Base-by-base conservation (phyloP, 805 yeast species). In the Ogataea nakhonphanomensis region DNA sequence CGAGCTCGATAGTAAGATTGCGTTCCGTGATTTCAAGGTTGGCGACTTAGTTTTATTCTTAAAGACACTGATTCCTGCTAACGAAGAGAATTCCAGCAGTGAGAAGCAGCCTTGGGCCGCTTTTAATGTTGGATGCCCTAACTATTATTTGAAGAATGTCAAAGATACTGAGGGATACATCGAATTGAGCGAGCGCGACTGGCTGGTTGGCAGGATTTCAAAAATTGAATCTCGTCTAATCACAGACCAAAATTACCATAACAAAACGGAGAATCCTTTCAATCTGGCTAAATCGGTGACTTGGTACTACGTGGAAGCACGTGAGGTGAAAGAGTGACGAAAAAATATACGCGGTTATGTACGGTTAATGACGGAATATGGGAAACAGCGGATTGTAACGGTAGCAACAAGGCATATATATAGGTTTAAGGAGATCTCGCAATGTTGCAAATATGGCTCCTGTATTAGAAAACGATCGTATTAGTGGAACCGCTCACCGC, bases 101-200 rank as follows among this genome's bases (percentile, higher is more conserved):
- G 42, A 42, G 4, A 41, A 50, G 8, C 76, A 69, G 39, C 88
- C 91, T 0, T 91, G 98, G 98, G 96, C 96, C 0, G 95, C 95
- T 1, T 91, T 91, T 66, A 90, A 93, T 49, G 73, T 85, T 41
- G 95, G 91, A 1, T 82, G 87, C 1, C 93, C 95, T 0, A 89
- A 90, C 58, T 89, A 79, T 58, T 82, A 89, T 54, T 65, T 91
- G 48, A 76, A 78, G 37, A 67, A 69, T 33, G 40, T 26, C 12
- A 44, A 25, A 41, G 22, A 31, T 1, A 30, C 30, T 12, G 40
- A 34, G n/a, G 43, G 41, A 8, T 47, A 48, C 31, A 50, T 51
- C 9, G 55, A 54, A 27, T 43, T 64, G 14, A 60, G 60, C 8
- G 69, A 64, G 24, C 76, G 81, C 39, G 96, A 90, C 49, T 91